phyloP scores from a whole-genome alignment of 2,329 filamentous ascomycete species.

The Pseudogymnoascus sp. region DNA sequence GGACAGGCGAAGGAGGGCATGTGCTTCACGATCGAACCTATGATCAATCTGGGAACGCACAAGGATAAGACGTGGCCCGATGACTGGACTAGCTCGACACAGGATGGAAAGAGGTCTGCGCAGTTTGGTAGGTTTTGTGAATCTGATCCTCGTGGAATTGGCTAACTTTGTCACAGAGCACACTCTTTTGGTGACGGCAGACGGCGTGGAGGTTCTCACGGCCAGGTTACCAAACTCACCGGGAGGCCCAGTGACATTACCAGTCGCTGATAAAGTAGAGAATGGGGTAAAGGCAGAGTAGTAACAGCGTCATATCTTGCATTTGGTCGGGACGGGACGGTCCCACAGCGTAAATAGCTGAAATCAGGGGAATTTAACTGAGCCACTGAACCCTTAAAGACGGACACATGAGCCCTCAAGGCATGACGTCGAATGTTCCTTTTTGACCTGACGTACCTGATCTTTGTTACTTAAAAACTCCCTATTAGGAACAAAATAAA shows the following conservation, averaged over 20 bases:
- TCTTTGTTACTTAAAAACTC: background rate
- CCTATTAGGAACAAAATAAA: background rate
- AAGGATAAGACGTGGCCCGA: slow-evolving; percentile 95
- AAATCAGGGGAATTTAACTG: background rate
- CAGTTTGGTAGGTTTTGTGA: slow-evolving; percentile 65
- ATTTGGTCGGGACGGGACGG: background rate
- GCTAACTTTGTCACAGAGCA: slow-evolving; percentile 50
- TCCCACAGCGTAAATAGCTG: background rate
- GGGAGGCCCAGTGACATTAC: slow-evolving; percentile 61
- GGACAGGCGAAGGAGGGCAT: slow-evolving; percentile 91
- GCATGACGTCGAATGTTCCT: background rate
- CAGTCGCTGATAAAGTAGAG: slow-evolving; percentile 24
- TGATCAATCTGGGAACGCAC: slow-evolving; percentile 90
- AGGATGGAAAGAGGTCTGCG: slow-evolving; percentile 80
- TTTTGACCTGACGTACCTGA: background rate
- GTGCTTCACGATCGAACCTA: slow-evolving; percentile 98
- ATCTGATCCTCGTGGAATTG: background rate
- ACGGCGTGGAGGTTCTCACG: slow-evolving; percentile 74
- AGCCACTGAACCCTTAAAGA: background rate
- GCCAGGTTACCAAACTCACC: slow-evolving; percentile 57
- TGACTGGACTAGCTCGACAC: slow-evolving; percentile 94
- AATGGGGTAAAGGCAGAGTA: slow-evolving; percentile 16
- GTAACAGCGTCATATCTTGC: background rate
- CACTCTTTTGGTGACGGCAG: slow-evolving; percentile 73
- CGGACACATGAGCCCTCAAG: background rate